A percentile compares a stretch with the other conserved stretches of the same genome.
Conservation (phyloP, 345 rosid species). For the Adansonia digitata region DNA sequence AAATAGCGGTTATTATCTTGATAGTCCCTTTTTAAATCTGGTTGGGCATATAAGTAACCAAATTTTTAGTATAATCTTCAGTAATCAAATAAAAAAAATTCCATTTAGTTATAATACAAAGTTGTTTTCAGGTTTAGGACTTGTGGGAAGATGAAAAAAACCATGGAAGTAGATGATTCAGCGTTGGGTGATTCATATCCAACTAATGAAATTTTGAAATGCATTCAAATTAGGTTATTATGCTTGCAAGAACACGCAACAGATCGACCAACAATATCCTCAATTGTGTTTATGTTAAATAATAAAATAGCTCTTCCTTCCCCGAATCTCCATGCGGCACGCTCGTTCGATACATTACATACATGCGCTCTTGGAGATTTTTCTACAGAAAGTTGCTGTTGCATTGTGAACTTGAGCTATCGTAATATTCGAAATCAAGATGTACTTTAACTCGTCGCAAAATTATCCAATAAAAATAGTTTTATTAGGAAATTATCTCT, state of each 20-base stretch:
- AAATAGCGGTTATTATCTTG: conserved; percentile 23
- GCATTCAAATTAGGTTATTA: conserved; percentile 52
- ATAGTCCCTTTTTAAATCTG: background rate
- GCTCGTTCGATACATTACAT: no score
- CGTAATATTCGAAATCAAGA: no score
- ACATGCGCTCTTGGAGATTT: no score
- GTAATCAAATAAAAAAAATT: no score
- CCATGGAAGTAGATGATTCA: conserved; percentile 28
- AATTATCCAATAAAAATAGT: no score
- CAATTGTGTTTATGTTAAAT: no score
- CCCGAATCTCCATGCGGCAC: no score
- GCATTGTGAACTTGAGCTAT: no score
- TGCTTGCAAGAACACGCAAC: conserved; percentile 51
- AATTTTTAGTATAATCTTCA: background rate
- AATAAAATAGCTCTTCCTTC: no score
- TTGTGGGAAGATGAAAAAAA: conserved; percentile 37
- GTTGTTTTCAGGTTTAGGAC: conserved; percentile 42
- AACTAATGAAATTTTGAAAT: conserved; percentile 28
- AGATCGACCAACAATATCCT: conserved; percentile 52
- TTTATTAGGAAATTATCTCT: no score
- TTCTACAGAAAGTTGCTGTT: no score
- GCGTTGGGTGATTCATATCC: conserved; percentile 16
- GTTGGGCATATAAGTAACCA: background rate
- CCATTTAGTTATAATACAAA: background rate
- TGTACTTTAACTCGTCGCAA: no score